Base-by-base conservation (phyloP, 495 filamentous ascomycete species). In the Xylaria telfairii region DNA sequence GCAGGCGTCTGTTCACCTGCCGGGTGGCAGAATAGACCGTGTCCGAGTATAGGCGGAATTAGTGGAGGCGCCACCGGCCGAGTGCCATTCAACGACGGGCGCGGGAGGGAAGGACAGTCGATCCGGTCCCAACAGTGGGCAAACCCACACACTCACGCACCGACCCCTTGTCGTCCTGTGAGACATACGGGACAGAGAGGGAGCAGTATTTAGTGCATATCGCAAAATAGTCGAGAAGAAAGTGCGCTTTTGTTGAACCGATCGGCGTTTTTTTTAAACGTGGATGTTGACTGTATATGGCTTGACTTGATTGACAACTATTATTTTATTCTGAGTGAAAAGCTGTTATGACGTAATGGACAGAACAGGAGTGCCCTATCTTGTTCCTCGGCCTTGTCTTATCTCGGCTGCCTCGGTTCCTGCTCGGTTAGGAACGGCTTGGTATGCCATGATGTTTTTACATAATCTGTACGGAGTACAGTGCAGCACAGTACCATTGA, bases 1-100 rank as follows among this genome's bases (percentile, higher is more conserved):
- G 57, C 67, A 54, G n/a, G 34, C 30, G 42, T 41, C 21, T n/a
- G 12, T 17, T 12, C 32, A 51, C 24, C 46, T 42, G 17, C 67
- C 1, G 17, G 57, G 57, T 17, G 49, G 46, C 57, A 15, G 54
- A 69, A 41, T 61, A 62, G 37, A 54, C 13, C 5, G 39, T 69
- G 67, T 12, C 56, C 19, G 41, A 47, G 28, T 66, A 66, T 66
- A 66, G 47, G 64, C 26, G 47, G 62, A 47, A 30, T 34, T 9
- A 15, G 59, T 28, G 26, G 59, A 12, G 0, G n/a, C 12, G 42
- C 34, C 21, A 62, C 28, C 21, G 59, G 37, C 32, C 59, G 37
- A 62, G 37, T 28, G 2, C 51, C 8, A n/a, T 49, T 24, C 47
- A 10, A 12, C 24, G 32, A 56, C 24, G 3, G 19, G 21, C 1